A percentile compares a stretch with the other conserved stretches of the same genome.
Evolutionary conservation across 2,329 filamentous ascomycete genomes (phyloP).

Genomic region (Thelonectria discophora): DNA sequence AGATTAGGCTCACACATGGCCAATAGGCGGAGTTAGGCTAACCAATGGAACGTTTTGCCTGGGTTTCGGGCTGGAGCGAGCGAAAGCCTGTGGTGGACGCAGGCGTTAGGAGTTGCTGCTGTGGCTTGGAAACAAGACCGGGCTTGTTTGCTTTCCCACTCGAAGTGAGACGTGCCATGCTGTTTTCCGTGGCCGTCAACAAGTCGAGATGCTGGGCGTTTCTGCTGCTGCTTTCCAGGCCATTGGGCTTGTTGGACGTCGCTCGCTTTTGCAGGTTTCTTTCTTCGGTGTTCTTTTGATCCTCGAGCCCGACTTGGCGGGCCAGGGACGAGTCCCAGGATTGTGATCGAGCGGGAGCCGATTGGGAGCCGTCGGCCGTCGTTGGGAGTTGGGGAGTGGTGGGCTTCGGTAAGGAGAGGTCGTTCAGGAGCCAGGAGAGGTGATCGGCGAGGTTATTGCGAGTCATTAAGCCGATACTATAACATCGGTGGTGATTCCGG

Average conservation of each 20-base stretch:
- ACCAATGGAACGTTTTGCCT: slow-evolving; percentile 25
- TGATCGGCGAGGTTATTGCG: slow-evolving; percentile 68
- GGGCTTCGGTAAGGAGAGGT: slow-evolving; percentile 54
- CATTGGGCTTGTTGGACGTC: slow-evolving; percentile 33
- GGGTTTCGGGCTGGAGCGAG: slow-evolving; percentile 29
- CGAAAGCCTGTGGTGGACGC: slow-evolving; percentile 36
- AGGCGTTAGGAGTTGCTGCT: slow-evolving; percentile 55
- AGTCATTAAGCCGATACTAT: slow-evolving; percentile 63
- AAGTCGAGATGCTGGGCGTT: slow-evolving; percentile 40
- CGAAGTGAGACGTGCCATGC: slow-evolving; percentile 57
- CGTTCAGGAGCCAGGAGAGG: slow-evolving; percentile 65
- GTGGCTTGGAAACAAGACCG: slow-evolving; percentile 51
- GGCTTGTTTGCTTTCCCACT: slow-evolving; percentile 56
- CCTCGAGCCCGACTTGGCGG: slow-evolving; percentile 10
- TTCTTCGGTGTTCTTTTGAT: slow-evolving; percentile 16
- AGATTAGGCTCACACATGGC: neutral
- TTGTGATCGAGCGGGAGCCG: slow-evolving; percentile 41
- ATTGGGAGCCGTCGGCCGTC: slow-evolving; percentile 40
- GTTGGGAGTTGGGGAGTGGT: slow-evolving; percentile 51
- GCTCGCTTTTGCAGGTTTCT: slow-evolving; percentile 6
- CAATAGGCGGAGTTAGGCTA: slow-evolving; percentile 4
- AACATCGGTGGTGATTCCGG: slow-evolving; percentile 36
- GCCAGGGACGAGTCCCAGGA: slow-evolving; percentile 20
- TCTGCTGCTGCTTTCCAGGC: slow-evolving; percentile 33
- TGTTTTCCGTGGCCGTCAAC: slow-evolving; percentile 43